phyloP scores from a whole-genome alignment of 2,329 filamentous ascomycete species.

The Talaromyces sp. region DNA sequence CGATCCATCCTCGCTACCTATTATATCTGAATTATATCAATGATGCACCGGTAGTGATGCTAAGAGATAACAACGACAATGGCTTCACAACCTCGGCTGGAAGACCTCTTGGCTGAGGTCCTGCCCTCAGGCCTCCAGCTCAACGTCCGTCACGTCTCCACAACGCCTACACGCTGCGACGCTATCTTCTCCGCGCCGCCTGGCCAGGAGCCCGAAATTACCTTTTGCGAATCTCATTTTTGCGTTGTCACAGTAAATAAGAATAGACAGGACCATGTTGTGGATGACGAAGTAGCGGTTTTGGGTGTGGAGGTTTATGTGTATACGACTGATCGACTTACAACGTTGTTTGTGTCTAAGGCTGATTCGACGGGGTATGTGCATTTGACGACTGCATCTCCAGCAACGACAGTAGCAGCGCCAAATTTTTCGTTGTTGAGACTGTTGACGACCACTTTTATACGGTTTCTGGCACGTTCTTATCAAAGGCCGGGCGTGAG shows the following conservation, averaged over 20 bases:
- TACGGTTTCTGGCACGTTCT: conserved; percentile 69
- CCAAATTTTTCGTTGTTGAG: conserved; percentile 67
- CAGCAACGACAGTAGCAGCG: conserved; percentile 24
- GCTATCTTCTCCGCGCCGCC: conserved; percentile 78
- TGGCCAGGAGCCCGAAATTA: conserved; percentile 67
- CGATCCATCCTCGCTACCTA: not conserved
- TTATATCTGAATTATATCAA: not conserved
- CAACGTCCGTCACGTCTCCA: conserved; percentile 81
- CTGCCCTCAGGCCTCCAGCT: conserved; percentile 58
- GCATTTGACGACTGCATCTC: conserved; percentile 49
- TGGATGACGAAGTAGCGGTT: conserved; percentile 59
- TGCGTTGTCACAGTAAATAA: conserved; percentile 54
- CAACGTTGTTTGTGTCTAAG: conserved; percentile 91
- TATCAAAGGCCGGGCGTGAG: conserved; percentile 63
- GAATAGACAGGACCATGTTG: conserved; percentile 17
- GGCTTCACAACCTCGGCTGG: conserved; percentile 33
- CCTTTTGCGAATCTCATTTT: conserved; percentile 84
- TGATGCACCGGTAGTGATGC: conserved; percentile 1
- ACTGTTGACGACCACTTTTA: conserved; percentile 68
- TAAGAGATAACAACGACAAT: conserved; percentile 9
- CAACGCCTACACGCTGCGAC: conserved; percentile 69
- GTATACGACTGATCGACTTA: conserved; percentile 75
- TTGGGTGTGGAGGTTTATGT: conserved; percentile 85
- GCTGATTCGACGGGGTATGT: conserved; percentile 94
- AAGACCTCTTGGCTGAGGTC: conserved; percentile 50